Base-by-base conservation (phyloP, 2,329 filamentous ascomycete species). In the Arthrinium puccinioides region DNA sequence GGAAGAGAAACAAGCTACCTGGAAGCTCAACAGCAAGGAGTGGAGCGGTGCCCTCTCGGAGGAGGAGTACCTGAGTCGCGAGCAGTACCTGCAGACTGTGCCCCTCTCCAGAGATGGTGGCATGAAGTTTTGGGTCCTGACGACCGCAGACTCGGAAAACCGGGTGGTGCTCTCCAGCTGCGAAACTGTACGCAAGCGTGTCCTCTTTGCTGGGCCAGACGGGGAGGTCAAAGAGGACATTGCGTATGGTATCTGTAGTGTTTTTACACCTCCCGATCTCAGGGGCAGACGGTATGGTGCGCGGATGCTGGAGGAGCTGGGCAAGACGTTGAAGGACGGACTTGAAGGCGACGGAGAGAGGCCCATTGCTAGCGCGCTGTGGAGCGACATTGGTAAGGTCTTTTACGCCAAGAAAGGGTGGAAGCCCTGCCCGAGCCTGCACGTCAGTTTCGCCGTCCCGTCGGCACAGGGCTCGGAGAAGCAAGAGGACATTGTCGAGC, bases 371-470 rank as follows among this genome's bases (percentile, higher is more conserved):
- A 89, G 85, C 1, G 74, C 94, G 7, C 69, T 96, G 8, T 95
- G 81, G 60, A 94, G 87, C 8, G 87, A 94, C 51, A 88, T 94
- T 45, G 87, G 89, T 15, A 84, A 87, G 66, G 65, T 67, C 26
- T 96, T 88, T 61, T 96, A 96, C 62, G 75, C 82, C 4, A 70
- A 68, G 21, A 70, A 78, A 45, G 87, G 87, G 31, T 96, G 89
- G 89, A 70, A 77, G 33, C 71, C 79, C 0, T 89, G 83, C 50
- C 69, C 74, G 15, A 90, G 85, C 41, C 69, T 73, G 1, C 88
- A 95, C 56, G 68, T 94, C 29, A 69, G 73, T 21, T 73, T 94
- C 39, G 62, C 67, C 10, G 66, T 73, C 1, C 41, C 50, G 8
- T 46, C 54, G 10, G 26, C 42, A 6, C 48, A 44, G 38, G 41